Base-by-base conservation (phyloP, 139 green algal species). In the Chlamydomonas sphaeroides region DNA sequence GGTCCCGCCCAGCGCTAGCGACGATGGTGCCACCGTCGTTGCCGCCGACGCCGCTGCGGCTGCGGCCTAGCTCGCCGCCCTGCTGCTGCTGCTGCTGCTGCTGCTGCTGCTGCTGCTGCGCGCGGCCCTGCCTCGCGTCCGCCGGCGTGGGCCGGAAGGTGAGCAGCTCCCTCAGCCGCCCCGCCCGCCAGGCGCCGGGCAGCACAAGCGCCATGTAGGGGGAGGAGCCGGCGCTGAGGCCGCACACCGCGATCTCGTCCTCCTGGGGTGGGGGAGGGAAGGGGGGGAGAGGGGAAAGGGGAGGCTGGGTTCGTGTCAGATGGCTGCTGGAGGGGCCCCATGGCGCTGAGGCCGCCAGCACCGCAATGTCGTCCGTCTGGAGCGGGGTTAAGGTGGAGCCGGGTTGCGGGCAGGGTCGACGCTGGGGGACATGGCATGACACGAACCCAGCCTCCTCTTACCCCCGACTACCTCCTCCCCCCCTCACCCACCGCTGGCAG, bases 181-280 rank as follows among this genome's bases (percentile, higher is more conserved):
- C 66, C 62, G 28, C n/a, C 74, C 41, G 35, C 83, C 61, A 72
- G 21, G 79, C 41, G 23, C 75, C 66, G 53, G 91, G 89, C 32
- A 95, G 86, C 28, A 89, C 72, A 3, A 96, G 85, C 21, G 88
- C 65, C 39, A 87, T 48, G 87, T 96, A 96, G n/a, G 91, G 87
- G 1, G 88, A 93, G 32, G 83, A 63, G n/a, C 86, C 84, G 36
- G 86, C 84, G n/a, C 71, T 89, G 14, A 96, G 78, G 20, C 78
- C 36, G 61, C 87, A 92, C 33, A 79, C 81, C 1, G 91, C 93
- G 1, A 95, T 88, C 68, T 96, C 93, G 68, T 96, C 93, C 69
- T 96, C 93, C 87, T 93, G 87, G 72, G 10, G 49, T 33, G 33
- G 33, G 41, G 25, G 38, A 56, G 48, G 33, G 11, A 45, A 56